phyloP scores from a whole-genome alignment of 768 basidiomycete species.

The Tylopilus subfusipes region DNA sequence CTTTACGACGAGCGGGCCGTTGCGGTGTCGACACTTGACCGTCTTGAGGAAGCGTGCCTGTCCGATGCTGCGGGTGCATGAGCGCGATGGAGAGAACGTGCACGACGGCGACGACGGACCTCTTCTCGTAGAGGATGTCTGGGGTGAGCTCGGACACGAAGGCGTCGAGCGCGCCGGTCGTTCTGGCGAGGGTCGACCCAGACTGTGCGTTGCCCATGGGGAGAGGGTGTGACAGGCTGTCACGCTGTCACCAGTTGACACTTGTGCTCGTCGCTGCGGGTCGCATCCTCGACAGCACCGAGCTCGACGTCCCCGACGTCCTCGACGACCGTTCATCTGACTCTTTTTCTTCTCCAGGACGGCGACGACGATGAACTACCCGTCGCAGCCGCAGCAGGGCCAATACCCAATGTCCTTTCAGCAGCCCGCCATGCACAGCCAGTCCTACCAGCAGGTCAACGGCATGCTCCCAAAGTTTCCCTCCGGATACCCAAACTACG shows the following conservation, averaged over 20 bases:
- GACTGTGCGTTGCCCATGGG: slow-evolving; percentile 77
- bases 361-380: slow-evolving; percentile 26
- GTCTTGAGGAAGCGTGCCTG: slow-evolving; percentile 57
- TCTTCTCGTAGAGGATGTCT: slow-evolving; percentile 90
- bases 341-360: not conserved
- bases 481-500: slow-evolving; percentile 13
- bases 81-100: not conserved
- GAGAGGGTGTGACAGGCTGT: slow-evolving; percentile 26
- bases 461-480: slow-evolving; percentile 13
- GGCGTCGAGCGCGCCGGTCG: slow-evolving; percentile 80
- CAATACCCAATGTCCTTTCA: slow-evolving; percentile 28
- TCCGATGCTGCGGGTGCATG: slow-evolving; percentile 19
- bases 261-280: slow-evolving; percentile 9
- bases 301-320: slow-evolving; percentile 1
- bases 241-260: slow-evolving; percentile 8
- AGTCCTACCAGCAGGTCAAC: slow-evolving; percentile 16
- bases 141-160: slow-evolving; percentile 85
- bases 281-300: slow-evolving; percentile 2
- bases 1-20: slow-evolving; percentile 86
- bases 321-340: not conserved
- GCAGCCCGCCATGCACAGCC: slow-evolving; percentile 15
- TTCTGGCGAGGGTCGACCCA: slow-evolving; percentile 48
- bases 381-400: slow-evolving; percentile 20
- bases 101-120: slow-evolving; percentile 45
- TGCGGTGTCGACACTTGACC: slow-evolving; percentile 80